Base-by-base conservation (phyloP, 2,329 filamentous ascomycete species). In the Neurospora sp. region DNA sequence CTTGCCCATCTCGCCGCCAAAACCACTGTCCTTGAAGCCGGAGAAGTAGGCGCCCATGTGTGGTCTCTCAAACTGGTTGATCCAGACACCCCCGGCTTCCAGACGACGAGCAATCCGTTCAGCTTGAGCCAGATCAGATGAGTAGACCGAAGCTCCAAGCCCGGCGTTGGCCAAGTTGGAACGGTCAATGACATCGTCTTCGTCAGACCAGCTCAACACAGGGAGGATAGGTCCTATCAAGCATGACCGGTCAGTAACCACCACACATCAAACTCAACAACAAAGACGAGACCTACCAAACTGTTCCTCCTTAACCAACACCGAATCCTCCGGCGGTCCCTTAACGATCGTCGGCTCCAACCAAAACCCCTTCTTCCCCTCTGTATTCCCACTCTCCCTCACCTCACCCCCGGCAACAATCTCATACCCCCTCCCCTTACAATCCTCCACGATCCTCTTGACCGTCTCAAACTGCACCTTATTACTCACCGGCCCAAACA, bases 401-500 rank as follows among this genome's bases (percentile, higher is more conserved):
- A 81, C 77, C 39, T 80, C 77, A 62, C 86, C 86, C 11, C 85
- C 86, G 15, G 82, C 74, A 1, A 83, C 84, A 62, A 87, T 81
- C 12, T 83, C 82, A 73, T 85, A 83, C 66, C 85, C 84, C 43
- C 85, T 83, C 72, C 81, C 80, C 74, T 84, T 82, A 70, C 85
- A 86, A 67, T 88, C 85, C 10, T 82, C 81, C 68, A 90, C 83
- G 71, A 89, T 84, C 12, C 80, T 77, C 74, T 84, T 85, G 36
- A 88, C 86, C 33, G 84, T 84, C 66, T 89, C 85, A 75, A 84
- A 91, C 77, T 91, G 89, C 83, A 88, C 85, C 73, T 83, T 79
- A 78, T 91, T 91, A 71, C 89, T 87, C 2, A 91, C 78, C 0
- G 89, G 89, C 0, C 87, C 86, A 69, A 88, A 83, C 46, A 86